Evolutionary conservation across 805 yeast genomes (phyloP).

Genomic region (Wickerhamomyces sydowiorum): DNA sequence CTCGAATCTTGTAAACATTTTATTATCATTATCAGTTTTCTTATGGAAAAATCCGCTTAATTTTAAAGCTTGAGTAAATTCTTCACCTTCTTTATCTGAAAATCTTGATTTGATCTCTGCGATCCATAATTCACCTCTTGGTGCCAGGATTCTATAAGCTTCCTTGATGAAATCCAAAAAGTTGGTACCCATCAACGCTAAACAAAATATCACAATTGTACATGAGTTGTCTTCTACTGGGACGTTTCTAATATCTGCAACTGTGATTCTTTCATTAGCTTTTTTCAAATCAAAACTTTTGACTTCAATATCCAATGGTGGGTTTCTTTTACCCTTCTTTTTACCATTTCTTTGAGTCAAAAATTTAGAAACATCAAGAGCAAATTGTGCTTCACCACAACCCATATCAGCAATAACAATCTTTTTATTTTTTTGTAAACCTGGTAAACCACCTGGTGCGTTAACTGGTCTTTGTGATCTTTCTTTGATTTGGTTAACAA

Average conservation of each 20-base stretch:
- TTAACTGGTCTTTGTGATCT: conserved; percentile 64
- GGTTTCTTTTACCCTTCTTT: conserved; percentile 30
- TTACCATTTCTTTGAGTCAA: conserved; percentile 29
- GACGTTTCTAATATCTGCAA: conserved; percentile 91
- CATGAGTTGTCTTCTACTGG: conserved; percentile 79
- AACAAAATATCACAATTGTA: conserved; percentile 85
- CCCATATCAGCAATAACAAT: conserved; percentile 97
- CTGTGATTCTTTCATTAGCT: conserved; percentile 86
- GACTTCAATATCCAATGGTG: conserved; percentile 47
- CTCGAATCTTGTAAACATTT: conserved; percentile 93
- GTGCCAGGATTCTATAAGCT: conserved; percentile 80
- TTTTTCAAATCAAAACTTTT: conserved; percentile 90
- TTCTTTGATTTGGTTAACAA: conserved; percentile 62
- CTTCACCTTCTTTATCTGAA: conserved; percentile 67
- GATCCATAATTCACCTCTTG: conserved; percentile 94
- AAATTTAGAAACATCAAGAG: conserved; percentile 55
- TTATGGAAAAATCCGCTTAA: conserved; percentile 81
- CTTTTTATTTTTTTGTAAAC: conserved; percentile 40
- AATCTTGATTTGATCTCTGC: conserved; percentile 95
- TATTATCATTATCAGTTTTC: conserved; percentile 78
- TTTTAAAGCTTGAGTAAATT: conserved; percentile 75
- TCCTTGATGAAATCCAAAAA: conserved; percentile 88
- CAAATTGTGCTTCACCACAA: conserved; percentile 93
- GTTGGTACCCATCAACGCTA: conserved; percentile 96
- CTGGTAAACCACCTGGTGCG: conserved; percentile 96